These are phyloP conservation scores for Dillenia suffruticosa DNA, from an alignment of 164 flowering plant genomes.

Conservation along the genomic window DNA sequence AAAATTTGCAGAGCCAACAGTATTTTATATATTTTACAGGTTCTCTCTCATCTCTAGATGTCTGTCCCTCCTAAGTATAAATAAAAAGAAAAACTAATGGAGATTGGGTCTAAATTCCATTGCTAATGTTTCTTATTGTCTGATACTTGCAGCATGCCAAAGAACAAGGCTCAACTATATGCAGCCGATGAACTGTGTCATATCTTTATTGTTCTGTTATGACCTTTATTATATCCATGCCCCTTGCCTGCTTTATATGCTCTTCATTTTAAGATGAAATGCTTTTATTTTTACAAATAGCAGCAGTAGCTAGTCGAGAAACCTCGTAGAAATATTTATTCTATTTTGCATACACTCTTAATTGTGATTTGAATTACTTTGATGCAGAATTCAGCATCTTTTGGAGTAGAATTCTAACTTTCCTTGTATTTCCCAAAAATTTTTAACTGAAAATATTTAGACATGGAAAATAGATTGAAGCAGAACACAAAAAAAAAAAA, in stretches of 20 bases:
- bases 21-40: constrained; percentile 40
- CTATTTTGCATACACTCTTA: not conserved
- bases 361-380: not conserved
- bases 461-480: too few relatives aligned
- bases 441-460: too few relatives aligned
- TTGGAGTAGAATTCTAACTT: not conserved
- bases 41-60: not conserved
- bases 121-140: not conserved
- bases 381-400: not conserved
- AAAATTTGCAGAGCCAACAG: constrained; percentile 14
- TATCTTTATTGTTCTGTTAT: not conserved
- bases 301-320: not conserved
- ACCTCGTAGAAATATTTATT: not conserved
- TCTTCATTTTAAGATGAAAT: not conserved
- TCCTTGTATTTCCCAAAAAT: too few relatives aligned
- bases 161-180: constrained; percentile 32
- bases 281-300: not conserved
- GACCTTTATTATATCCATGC: not conserved
- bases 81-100: not conserved
- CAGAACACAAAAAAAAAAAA: too few relatives aligned
- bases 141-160: constrained; percentile 30
- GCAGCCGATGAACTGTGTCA: constrained; percentile 38
- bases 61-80: not conserved
- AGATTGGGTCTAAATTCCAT: too few relatives aligned
- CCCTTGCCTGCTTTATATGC: not conserved